Base-by-base conservation (phyloP, 257 asterid species). In the Gardenia jasminoides region DNA sequence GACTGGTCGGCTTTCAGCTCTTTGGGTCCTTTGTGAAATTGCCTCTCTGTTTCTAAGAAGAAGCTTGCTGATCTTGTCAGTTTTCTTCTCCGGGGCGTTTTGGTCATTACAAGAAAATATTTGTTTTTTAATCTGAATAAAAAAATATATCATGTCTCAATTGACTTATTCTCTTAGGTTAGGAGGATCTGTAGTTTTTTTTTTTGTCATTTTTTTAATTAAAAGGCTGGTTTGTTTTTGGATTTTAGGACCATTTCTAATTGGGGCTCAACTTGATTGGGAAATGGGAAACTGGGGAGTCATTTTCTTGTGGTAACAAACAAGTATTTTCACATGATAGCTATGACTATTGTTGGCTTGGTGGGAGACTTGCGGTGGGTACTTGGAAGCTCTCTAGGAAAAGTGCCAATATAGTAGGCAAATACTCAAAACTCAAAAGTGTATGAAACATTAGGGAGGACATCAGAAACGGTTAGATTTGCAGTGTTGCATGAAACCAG, bases 1-100 rank as follows among this genome's bases (percentile, higher is more conserved):
- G 77, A 83, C 79, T 75, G 91, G 91, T 87, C 90, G 85, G 96
- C 83, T 79, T 78, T 61, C 20, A 84, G 83, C 6, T 78, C 82
- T 72, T 82, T 79, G 82, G 80, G 71, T 74, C 73, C 83, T 74
- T 78, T 74, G 76, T 81, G 79, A 78, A 78, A 82, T 81, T 87
- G 83, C 88, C 67, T 71, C 59, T 69, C 87, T 82, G 75, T 82
- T 91, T 90, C 92, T 82, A 2, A 75, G 88, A 90, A 90, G 93
- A 79, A 76, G 85, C 85, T 61, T 48, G 81, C 71, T 54, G 31
- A 70, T 13, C 7, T 15, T 66, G 70, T 31, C 16, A 9, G 17
- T 24, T 62, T 3, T 36, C 6, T 13, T 36, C 1, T 24, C 64
- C 20, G 30, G 70, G 24, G 12, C 3, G 41, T 15, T n/a, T 30